These are phyloP conservation scores for Sutorius eximius DNA, from an alignment of 1,284 basidiomycete genomes.

Conservation along the genomic window DNA sequence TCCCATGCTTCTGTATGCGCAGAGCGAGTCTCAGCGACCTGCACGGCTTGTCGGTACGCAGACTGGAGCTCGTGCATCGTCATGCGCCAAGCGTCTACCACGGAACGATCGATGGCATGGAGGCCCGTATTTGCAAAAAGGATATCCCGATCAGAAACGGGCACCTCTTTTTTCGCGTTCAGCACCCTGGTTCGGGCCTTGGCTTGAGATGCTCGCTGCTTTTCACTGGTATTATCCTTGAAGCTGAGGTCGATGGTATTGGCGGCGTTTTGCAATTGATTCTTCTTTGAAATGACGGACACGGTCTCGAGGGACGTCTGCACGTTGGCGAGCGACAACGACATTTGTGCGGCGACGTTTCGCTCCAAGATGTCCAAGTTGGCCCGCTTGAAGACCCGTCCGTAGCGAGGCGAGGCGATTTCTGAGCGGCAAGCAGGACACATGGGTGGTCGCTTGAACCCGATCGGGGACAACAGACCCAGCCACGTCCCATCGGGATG, in stretches of 20 bases:
- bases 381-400: slow-evolving; percentile 60
- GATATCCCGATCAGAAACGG: slow-evolving; percentile 22
- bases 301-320: slow-evolving; percentile 32
- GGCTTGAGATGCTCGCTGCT: slow-evolving; percentile 6
- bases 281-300: slow-evolving; percentile 18
- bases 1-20: slow-evolving; percentile 51
- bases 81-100: slow-evolving; percentile 38
- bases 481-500: slow-evolving; percentile 41
- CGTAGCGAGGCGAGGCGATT: slow-evolving; percentile 56
- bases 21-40: slow-evolving; percentile 40
- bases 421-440: slow-evolving; percentile 57
- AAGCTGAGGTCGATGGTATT: slow-evolving; percentile 21
- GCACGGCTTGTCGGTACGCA: slow-evolving; percentile 37
- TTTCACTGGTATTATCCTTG: slow-evolving; percentile 16
- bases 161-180: slow-evolving; percentile 7
- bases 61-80: slow-evolving; percentile 31
- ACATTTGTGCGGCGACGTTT: slow-evolving; percentile 57
- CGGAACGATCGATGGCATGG: slow-evolving; percentile 34
- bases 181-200: slow-evolving; percentile 12
- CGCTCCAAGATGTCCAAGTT: slow-evolving; percentile 62
- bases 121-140: slow-evolving; percentile 15
- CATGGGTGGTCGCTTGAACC: slow-evolving; percentile 46
- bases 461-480: slow-evolving; percentile 42
- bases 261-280: slow-evolving; percentile 7
- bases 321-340: slow-evolving; percentile 38